Base-by-base conservation (phyloP, 768 basidiomycete genomes). In the Amanita fuliginea region DNA sequence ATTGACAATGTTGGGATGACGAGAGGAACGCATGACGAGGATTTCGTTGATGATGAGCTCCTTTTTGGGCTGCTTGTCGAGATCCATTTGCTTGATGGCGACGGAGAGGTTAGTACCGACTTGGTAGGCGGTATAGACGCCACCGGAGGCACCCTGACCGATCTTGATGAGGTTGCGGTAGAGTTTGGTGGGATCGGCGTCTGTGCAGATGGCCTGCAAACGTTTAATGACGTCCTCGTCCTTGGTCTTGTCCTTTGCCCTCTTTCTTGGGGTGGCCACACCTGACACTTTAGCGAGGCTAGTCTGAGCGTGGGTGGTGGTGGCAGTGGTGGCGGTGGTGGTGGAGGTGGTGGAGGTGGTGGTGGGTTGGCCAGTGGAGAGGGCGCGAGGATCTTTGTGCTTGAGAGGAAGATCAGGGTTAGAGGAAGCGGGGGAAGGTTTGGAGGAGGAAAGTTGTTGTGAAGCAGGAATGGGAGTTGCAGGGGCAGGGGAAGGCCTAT, bases 31-130 rank as follows among this genome's bases (percentile, higher is more conserved):
- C 96, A 99, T 98, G 61, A 98, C 96, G 55, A 99, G 80, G 56
- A 98, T 98, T 67, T 99, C 96, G 67, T 99, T 98, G 72, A 99
- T 98, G 71, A 99, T 98, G 44, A 99, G 76, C 62, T 98, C 95
- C 67, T 98, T 97, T 76, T 98, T 98, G 36, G 96, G 96, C 60
- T 98, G 96, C 70, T 98, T 96, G 67, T 98, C 94, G 26, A 99
- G 76, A 73, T 99, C 96, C 96, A 98, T 99, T 67, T 98, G 95
- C 67, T 99, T 99, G 78, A 99, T 99, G 36, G 96, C 96, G 30
- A 98, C 96, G 9, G 81, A 86, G 28, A 89, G 59, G 65, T 96
- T 95, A 26, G 89, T 92, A 36, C 94, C 93, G 54, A 95, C 87
- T 70, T 98, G 94, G 62, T 96, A 96, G 13, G 95, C 95, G 10